Conservation (phyloP, 139 green algal species). For the Chlorella ohadii region DNA sequence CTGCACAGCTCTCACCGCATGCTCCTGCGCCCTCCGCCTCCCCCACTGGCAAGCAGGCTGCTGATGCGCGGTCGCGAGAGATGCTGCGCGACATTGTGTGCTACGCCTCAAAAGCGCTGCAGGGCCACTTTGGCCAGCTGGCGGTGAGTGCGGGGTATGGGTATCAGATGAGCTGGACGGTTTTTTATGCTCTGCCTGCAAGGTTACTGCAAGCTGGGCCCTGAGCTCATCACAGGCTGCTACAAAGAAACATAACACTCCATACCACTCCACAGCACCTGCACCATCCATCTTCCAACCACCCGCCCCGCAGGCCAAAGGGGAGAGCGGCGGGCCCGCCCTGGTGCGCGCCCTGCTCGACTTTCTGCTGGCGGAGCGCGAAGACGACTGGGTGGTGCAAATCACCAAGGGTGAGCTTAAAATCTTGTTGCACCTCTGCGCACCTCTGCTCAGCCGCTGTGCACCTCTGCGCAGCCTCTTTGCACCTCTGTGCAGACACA, state of each 20-base stretch:
- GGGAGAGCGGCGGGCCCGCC: background rate
- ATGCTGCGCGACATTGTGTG: constrained; percentile 26
- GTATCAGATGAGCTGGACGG: no score
- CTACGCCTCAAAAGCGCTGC: constrained; percentile 27
- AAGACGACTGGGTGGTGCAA: constrained; percentile 33
- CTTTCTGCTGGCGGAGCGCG: background rate
- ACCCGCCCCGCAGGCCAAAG: background rate
- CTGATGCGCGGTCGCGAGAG: background rate
- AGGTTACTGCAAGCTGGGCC: no score
- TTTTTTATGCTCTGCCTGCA: no score
- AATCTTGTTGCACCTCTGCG: background rate
- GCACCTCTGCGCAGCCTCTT: no score
- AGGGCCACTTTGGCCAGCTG: constrained; percentile 12
- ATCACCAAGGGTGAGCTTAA: constrained; percentile 4
- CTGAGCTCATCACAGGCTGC: no score
- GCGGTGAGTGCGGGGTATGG: constrained; percentile 7
- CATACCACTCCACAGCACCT: no score
- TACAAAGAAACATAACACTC: no score
- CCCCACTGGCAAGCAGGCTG: background rate
- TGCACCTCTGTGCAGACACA: no score
- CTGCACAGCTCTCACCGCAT: background rate
- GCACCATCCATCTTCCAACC: no score
- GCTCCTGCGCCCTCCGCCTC: background rate
- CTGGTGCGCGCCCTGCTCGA: constrained; percentile 23
- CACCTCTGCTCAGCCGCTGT: no score